A percentile compares a stretch with the other conserved stretches of the same genome.
Conservation (phyloP, 495 filamentous ascomycete species). For the Xylaria grammica region DNA sequence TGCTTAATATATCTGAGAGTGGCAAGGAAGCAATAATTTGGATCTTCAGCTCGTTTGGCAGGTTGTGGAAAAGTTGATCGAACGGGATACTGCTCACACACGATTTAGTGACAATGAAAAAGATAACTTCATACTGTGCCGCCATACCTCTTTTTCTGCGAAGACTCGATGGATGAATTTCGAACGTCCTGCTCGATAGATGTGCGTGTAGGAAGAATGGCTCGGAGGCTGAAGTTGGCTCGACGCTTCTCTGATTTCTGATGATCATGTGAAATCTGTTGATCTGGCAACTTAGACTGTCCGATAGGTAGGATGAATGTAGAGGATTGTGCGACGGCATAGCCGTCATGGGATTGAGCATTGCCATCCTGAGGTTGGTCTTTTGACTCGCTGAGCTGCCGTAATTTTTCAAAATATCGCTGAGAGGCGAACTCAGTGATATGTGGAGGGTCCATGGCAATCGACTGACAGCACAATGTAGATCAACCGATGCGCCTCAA, state of each 20-base stretch:
- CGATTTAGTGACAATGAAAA: constrained; percentile 20
- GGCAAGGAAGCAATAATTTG: constrained; percentile 61
- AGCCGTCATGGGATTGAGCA: constrained; percentile 28
- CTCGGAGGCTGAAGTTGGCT: constrained; percentile 34
- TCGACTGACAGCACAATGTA: constrained; percentile 20
- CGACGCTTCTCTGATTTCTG: constrained; percentile 44
- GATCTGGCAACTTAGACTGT: constrained; percentile 35
- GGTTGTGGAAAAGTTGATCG: constrained; percentile 53
- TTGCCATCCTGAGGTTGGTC: constrained; percentile 34
- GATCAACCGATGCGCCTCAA: constrained; percentile 27
- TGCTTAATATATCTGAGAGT: constrained; percentile 56
- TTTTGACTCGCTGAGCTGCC: constrained; percentile 40
- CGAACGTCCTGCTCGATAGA: constrained; percentile 36
- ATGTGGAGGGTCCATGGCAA: constrained; percentile 57
- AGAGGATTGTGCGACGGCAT: constrained; percentile 31
- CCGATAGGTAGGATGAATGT: constrained; percentile 50
- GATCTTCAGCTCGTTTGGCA: constrained; percentile 61
- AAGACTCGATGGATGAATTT: constrained; percentile 28
- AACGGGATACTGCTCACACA: constrained; percentile 40
- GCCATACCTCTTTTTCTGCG: constrained; percentile 29
- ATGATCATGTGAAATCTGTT: constrained; percentile 28
- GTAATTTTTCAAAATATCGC: constrained; percentile 59
- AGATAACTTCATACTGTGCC: not conserved
- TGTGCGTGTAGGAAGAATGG: constrained; percentile 35
- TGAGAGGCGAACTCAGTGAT: constrained; percentile 63